A percentile compares a stretch with the other conserved stretches of the same genome.
Evolutionary conservation across 2,329 filamentous ascomycete species (phyloP).

Genomic region (Fusarium redolens): DNA sequence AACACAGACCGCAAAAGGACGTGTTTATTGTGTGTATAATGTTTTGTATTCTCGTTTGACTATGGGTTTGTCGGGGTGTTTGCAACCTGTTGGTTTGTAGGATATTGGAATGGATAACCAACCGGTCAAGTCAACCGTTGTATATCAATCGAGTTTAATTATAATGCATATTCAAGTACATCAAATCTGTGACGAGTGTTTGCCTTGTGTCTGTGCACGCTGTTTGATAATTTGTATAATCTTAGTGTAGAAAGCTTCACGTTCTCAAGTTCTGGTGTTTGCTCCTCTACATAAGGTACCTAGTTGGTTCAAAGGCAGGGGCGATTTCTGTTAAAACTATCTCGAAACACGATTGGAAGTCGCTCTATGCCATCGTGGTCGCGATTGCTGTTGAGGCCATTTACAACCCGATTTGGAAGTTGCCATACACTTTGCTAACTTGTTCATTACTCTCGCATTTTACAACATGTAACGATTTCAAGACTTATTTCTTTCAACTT

Average conservation of each 20-base stretch:
- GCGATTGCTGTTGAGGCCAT: slow-evolving; percentile 8
- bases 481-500: not conserved
- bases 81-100: slow-evolving; percentile 29
- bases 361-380: not conserved
- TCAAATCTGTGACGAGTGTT: not conserved
- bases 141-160: slow-evolving; percentile 16
- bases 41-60: slow-evolving; percentile 41
- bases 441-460: not conserved
- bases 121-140: slow-evolving; percentile 8
- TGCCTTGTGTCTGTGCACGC: not conserved
- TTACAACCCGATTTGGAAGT: slow-evolving; percentile 4
- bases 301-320: not conserved
- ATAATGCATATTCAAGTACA: not conserved
- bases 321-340: not conserved
- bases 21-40: slow-evolving; percentile 44
- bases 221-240: not conserved
- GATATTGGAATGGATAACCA: slow-evolving; percentile 1
- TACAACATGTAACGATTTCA: not conserved
- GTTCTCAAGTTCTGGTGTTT: not conserved
- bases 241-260: not conserved
- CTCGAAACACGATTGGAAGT: not conserved
- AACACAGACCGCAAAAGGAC: slow-evolving; percentile 22
- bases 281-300: not conserved
- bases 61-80: slow-evolving; percentile 20
- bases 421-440: not conserved